phyloP scores from a whole-genome alignment of 2,329 filamentous ascomycete species.

The Ophiocordyceps camponoti-leonardi region DNA sequence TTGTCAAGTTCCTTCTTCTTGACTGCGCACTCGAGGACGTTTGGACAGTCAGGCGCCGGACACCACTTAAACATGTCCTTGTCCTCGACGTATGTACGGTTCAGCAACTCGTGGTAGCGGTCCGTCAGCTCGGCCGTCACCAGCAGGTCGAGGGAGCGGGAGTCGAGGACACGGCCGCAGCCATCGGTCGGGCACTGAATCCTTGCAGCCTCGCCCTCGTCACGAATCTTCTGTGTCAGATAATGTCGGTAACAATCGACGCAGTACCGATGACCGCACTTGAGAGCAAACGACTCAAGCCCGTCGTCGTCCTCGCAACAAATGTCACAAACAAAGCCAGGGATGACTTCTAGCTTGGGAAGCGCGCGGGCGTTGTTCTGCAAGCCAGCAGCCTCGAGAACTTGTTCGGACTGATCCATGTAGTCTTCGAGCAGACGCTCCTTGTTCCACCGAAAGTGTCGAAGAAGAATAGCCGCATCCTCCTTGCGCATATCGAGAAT shows the following conservation, averaged over 20 bases:
- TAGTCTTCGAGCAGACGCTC: conserved; percentile 89
- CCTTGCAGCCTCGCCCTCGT: conserved; percentile 85
- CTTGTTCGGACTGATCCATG: conserved; percentile 71
- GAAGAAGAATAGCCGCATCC: conserved; percentile 75
- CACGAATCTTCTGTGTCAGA: conserved; percentile 77
- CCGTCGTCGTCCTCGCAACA: conserved; percentile 78
- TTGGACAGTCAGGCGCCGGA: conserved; percentile 90
- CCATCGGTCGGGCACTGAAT: conserved; percentile 85
- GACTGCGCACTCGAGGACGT: conserved; percentile 73
- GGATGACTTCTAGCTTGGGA: conserved; percentile 52
- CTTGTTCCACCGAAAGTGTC: conserved; percentile 89
- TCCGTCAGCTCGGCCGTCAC: conserved; percentile 36
- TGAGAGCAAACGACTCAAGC: conserved; percentile 78
- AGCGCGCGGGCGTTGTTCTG: conserved; percentile 42
- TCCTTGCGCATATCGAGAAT: conserved; percentile 82
- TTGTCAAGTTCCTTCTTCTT: conserved; percentile 75
- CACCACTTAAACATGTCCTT: conserved; percentile 95
- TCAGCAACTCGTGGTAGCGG: conserved; percentile 72
- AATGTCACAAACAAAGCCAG: conserved; percentile 81
- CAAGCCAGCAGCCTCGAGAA: conserved; percentile 72
- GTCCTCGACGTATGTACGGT: conserved; percentile 90
- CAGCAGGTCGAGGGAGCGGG: conserved; percentile 68
- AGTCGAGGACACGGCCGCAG: conserved; percentile 83
- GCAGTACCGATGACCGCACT: conserved; percentile 87
- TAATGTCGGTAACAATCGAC: conserved; percentile 87